Conservation (phyloP, 1,284 basidiomycete genomes). For the Termitomyces sp. region DNA sequence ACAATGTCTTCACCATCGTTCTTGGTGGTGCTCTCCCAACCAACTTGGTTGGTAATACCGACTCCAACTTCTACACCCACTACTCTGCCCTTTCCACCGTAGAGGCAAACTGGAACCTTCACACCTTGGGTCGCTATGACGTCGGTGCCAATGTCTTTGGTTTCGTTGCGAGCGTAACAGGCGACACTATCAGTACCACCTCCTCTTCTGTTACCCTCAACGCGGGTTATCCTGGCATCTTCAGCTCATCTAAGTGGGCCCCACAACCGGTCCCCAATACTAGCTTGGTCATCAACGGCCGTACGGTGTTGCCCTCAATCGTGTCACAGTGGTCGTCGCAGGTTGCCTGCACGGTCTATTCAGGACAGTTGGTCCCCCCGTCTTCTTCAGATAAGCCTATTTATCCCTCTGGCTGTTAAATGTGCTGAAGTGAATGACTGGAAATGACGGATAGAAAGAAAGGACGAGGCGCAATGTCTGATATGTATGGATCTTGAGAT, state of each 20-base stretch:
- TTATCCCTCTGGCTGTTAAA: conserved; percentile 12
- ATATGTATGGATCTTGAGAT: neutral
- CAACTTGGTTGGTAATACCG: conserved; percentile 38
- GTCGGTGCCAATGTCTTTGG: conserved; percentile 26
- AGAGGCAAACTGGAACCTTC: conserved; percentile 61
- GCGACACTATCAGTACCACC: neutral
- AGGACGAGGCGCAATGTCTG: neutral
- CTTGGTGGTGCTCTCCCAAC: conserved; percentile 49
- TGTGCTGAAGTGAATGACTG: neutral
- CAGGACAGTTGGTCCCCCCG: conserved; percentile 17
- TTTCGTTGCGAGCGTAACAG: conserved; percentile 16
- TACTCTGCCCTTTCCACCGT: conserved; percentile 60
- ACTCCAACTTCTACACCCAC: conserved; percentile 59
- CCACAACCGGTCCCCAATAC: conserved; percentile 17
- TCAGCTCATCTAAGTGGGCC: neutral
- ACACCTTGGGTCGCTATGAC: conserved; percentile 45
- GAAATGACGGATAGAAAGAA: too few species aligned
- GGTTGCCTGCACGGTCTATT: conserved; percentile 19
- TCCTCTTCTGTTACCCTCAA: conserved; percentile 16
- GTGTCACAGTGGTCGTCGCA: conserved; percentile 21
- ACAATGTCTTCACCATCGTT: conserved; percentile 43
- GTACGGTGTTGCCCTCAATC: conserved; percentile 19
- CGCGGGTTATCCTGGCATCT: conserved; percentile 21
- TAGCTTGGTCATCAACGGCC: conserved; percentile 20
- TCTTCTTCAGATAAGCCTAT: conserved; percentile 16